A percentile compares a stretch with the other conserved stretches of the same genome.
These are phyloP conservation scores for Hawksworthiomyces lignivorus DNA, from an alignment of 2,329 filamentous ascomycete genomes.

Conservation along the genomic window DNA sequence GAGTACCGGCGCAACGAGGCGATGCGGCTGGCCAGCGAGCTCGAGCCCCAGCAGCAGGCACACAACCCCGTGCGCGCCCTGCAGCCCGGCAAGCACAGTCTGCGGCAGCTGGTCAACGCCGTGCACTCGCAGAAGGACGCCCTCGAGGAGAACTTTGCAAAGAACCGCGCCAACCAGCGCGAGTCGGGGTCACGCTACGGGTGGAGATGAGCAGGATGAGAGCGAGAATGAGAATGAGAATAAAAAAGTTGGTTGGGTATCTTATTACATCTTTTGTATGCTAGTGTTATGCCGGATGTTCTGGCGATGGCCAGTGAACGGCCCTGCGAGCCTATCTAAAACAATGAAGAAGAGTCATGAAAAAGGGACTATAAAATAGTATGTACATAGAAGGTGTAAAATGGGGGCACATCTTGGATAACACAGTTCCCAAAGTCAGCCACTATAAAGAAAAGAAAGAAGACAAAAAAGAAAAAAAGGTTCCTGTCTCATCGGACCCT, in stretches of 20 bases:
- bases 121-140: constrained; percentile 78
- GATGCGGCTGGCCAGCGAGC: constrained; percentile 60
- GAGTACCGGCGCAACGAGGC: constrained; percentile 84
- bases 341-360: too few relatives aligned
- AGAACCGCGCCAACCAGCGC: constrained; percentile 68
- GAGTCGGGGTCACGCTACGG: constrained; percentile 81
- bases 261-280: too few relatives aligned
- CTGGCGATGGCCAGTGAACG: too few relatives aligned
- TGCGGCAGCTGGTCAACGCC: constrained; percentile 79
- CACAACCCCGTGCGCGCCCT: constrained; percentile 80
- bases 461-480: neutral
- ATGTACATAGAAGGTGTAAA: too few relatives aligned
- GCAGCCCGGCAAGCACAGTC: constrained; percentile 79
- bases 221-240: too few relatives aligned
- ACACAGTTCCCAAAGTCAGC: too few relatives aligned
- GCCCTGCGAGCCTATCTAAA: too few relatives aligned
- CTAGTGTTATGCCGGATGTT: too few relatives aligned
- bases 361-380: too few relatives aligned
- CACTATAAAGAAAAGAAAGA: neutral
- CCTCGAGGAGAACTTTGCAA: constrained; percentile 80
- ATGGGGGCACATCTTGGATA: too few relatives aligned
- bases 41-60: constrained; percentile 59
- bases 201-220: constrained; percentile 50
- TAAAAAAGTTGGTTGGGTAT: too few relatives aligned
- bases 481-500: constrained; percentile 16